Evolutionary conservation across 129 eudicot genomes (phyloP), one percentile per base, ranked within the genome.

Genomic region (Glebionis coronaria): DNA sequence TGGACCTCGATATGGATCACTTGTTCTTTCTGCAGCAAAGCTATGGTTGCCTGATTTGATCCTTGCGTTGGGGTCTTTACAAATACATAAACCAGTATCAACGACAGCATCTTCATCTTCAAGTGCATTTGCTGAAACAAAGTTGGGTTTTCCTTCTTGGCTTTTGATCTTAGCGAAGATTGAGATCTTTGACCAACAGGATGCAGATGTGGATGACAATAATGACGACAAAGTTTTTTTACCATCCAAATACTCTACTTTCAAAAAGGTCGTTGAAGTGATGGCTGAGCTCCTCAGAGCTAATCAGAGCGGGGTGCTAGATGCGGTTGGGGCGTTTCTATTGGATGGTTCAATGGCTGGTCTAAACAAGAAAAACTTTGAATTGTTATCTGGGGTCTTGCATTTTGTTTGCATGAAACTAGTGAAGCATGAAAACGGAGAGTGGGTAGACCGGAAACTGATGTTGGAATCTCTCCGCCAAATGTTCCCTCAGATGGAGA

Each of bases 41-140:
- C 82, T 72, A 53, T 94, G 99, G 99, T 44, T 90, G 25, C 97
- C 99, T 18, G 99, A 94, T 77, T 64, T 94, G 47, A 81, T 87
- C 45, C 80, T 94, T 16, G 90, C 90, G 10, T 58, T 94, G 60
- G 95, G 87, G 52, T 89, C 85, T 29, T 52, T 57, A 69, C 70
- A 75, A 78, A 70, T 92, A 61, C 72, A 76, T 40, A 82, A 79
- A 25, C 80, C 67, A 67, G 23, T 55, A n/a, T 50, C 68, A 31
- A 35, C 73, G 5, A 21, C 54, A 21, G 27, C 18, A 65, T 49
- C 53, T 4, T 56, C 77, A 13, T 44, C 57, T 51, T 56, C 69
- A 28, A 72, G 70, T 67, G 58, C 69, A 20, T 81, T 79, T 71
- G 72, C 70, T 25, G 61, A 82, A 55, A 69, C 68, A 6, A 75